Evolutionary conservation across 371 early-diverging fungal species (phyloP).

Genomic region (Ecytonucleospora hepatopenaei): DNA sequence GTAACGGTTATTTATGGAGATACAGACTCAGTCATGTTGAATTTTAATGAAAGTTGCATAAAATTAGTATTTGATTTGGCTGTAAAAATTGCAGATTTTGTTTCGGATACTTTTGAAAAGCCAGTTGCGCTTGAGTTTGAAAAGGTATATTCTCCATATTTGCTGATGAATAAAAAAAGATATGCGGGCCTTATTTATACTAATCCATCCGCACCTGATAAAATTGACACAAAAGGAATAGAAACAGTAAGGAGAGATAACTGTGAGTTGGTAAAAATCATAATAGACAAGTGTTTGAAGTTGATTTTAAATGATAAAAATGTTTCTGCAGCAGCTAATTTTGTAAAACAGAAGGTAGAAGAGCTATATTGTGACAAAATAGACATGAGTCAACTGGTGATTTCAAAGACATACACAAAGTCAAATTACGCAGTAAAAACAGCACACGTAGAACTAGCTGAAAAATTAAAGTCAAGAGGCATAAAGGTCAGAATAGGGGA

Average conservation of each 20-base stretch:
- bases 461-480: conserved; percentile 76
- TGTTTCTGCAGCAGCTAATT: conserved; percentile 71
- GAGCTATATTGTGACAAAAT: conserved; percentile 85
- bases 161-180: conserved; percentile 95
- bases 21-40: conserved; percentile 99
- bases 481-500: conserved; percentile 74
- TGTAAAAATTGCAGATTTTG: conserved; percentile 62
- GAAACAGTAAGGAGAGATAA: conserved; percentile 98
- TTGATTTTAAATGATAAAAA: conserved; percentile 80
- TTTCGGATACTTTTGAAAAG: conserved; percentile 71
- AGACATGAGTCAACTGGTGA: conserved; percentile 87
- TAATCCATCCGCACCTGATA: conserved; percentile 71
- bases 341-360: conserved; percentile 73
- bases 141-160: conserved; percentile 91
- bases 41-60: conserved; percentile 70
- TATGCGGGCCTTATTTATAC: conserved; percentile 81
- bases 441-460: conserved; percentile 87
- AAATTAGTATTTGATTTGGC: conserved; percentile 41
- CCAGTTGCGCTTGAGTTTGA: conserved; percentile 98
- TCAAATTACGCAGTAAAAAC: conserved; percentile 82
- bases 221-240: conserved; percentile 94
- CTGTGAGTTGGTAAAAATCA: conserved; percentile 77
- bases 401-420: conserved; percentile 88
- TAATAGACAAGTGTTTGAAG: conserved; percentile 79
- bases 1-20: conserved; percentile 94